A percentile compares a stretch with the other conserved stretches of the same genome.
Conservation (phyloP, 257 asterid genomes). For the Nicotiana tabacum region DNA sequence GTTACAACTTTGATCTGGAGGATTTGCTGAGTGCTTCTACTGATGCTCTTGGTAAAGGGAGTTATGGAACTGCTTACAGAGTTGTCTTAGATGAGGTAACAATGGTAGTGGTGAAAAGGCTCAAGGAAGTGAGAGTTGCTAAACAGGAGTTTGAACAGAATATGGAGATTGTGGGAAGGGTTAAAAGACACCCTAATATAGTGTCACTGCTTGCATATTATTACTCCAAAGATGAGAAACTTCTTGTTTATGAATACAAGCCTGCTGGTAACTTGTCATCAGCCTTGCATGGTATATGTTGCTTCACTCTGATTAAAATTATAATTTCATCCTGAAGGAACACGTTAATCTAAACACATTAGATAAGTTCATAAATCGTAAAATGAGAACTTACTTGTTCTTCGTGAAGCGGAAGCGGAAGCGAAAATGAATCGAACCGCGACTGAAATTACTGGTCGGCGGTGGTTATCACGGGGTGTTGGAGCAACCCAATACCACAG, state of each 20-base stretch:
- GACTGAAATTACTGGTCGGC: no score
- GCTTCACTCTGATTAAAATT: not conserved
- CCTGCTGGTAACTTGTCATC: conserved; percentile 2
- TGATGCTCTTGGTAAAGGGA: conserved; percentile 23
- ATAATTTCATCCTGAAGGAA: not conserved
- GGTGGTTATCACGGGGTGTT: no score
- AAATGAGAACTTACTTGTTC: no score
- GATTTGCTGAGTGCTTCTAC: conserved; percentile 18
- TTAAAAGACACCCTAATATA: conserved; percentile 19
- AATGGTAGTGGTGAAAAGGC: conserved; percentile 17
- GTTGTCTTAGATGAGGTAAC: conserved; percentile 16
- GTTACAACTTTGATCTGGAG: conserved; percentile 14
- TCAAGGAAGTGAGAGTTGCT: conserved; percentile 10
- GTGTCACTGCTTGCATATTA: conserved; percentile 14
- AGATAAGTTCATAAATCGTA: no score
- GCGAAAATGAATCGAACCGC: no score
- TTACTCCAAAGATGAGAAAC: conserved; percentile 17
- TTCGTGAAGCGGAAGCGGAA: no score
- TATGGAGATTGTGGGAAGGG: conserved; percentile 18
- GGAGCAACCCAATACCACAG: no score
- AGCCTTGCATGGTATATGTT: conserved; percentile 11
- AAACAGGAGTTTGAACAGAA: conserved; percentile 10
- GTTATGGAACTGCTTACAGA: conserved; percentile 18
- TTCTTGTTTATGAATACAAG: conserved; percentile 13
- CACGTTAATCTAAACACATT: no score